Evolutionary conservation across 2,329 filamentous ascomycete species (phyloP).

Genomic region (Cercospora sesami): DNA sequence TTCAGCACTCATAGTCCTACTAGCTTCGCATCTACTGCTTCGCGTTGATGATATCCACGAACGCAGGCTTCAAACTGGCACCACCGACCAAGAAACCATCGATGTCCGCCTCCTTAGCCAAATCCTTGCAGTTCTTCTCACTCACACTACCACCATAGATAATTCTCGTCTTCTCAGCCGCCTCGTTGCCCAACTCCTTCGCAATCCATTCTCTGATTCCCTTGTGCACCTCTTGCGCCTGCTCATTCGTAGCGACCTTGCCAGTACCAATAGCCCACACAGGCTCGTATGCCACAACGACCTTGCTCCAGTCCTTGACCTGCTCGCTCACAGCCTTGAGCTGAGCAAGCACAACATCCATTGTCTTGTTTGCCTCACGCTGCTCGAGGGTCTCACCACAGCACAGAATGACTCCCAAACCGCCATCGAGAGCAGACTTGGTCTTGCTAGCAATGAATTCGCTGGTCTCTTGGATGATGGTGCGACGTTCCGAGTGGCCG

Average conservation of each 20-base stretch:
- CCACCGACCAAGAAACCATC: slow-evolving; percentile 97
- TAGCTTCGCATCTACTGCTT: slow-evolving; percentile 38
- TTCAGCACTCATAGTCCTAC: neutral
- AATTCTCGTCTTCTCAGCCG: slow-evolving; percentile 83
- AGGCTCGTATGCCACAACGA: slow-evolving; percentile 97
- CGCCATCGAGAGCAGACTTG: slow-evolving; percentile 85
- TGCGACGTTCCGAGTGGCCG: slow-evolving; percentile 92
- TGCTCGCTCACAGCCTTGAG: slow-evolving; percentile 77
- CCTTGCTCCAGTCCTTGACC: slow-evolving; percentile 84
- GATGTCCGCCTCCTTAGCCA: slow-evolving; percentile 90
- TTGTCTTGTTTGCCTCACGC: slow-evolving; percentile 81
- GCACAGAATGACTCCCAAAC: slow-evolving; percentile 91
- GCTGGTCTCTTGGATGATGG: slow-evolving; percentile 83
- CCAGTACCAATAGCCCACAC: slow-evolving; percentile 95
- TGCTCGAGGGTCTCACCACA: slow-evolving; percentile 94
- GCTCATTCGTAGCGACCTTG: slow-evolving; percentile 83
- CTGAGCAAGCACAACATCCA: slow-evolving; percentile 81
- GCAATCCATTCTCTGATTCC: slow-evolving; percentile 85
- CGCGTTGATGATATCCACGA: slow-evolving; percentile 70
- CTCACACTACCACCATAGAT: slow-evolving; percentile 95
- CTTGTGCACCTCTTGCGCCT: slow-evolving; percentile 91
- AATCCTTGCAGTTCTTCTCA: slow-evolving; percentile 96
- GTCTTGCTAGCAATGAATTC: slow-evolving; percentile 86
- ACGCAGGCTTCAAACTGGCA: slow-evolving; percentile 94
- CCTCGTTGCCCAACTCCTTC: slow-evolving; percentile 71